Evolutionary conservation across 768 basidiomycete genomes (phyloP), one percentile per base, ranked within the genome.

Genomic region (Suillus variegatus): DNA sequence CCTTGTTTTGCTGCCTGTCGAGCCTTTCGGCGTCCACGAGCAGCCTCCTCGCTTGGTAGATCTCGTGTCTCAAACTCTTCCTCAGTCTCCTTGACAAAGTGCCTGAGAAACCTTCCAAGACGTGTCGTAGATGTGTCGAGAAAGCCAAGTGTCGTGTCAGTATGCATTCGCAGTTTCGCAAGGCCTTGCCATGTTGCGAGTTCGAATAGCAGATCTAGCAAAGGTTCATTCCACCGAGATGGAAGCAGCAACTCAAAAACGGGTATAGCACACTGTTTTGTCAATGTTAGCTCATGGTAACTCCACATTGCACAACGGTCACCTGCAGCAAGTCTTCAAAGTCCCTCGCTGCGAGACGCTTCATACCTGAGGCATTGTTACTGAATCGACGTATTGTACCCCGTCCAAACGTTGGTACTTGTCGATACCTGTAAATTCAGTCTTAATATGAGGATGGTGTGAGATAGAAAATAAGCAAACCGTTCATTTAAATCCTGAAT

Each of bases 21-120:
- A 36, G 55, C 35, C 28, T 65, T 40, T 3, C 49, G 10, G 5
- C 75, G 66, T 0, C 66, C 60, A 0, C 78, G 76, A 1, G 79
- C 78, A 4, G 68, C 73, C 5, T 66, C 69, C 60, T 86, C 83
- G 0, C 64, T 63, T 0, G 81, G 82, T 10, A 85, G 69, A 43
- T 82, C 80, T 0, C 63, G 22, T 0, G 78, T 81, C 1, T 71
- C 36, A 7, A 36, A 80, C 47, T 47, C 47, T n/a, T 47, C 10
- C n/a, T 10, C 47, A 12, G 47, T 47, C 4, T 12, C n/a, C 47
- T 47, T 47, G 9, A 47, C 12, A 10, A 47, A 47, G 47, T n/a
- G n/a, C 47, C 66, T 66, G 5, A 74, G 6, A 6, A 25, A 38
- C 13, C 61, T 5, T 0, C 76, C 71, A 0, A 81, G 66, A 2